Percentiles rank a stretch among this genome's conserved stretches.
These are phyloP conservation scores for Phlyctochytrium planicorne DNA, from an alignment of 192 early-diverging fungal species.

Conservation along the genomic window DNA sequence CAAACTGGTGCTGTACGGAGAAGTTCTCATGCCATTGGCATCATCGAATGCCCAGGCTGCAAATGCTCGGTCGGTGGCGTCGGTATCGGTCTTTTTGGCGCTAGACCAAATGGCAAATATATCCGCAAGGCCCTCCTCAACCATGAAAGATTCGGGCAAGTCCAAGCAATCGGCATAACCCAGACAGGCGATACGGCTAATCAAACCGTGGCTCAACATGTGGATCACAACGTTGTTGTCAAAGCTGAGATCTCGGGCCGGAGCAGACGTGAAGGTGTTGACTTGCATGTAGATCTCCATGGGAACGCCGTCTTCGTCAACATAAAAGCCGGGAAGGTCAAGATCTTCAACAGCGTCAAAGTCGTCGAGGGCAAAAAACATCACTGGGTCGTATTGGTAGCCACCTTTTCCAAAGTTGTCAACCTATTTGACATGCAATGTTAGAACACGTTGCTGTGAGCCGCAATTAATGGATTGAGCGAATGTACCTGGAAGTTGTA, in stretches of 20 bases:
- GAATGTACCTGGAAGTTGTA: conserved; percentile 87
- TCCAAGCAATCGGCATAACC: conserved; percentile 56
- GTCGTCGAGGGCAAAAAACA: no score
- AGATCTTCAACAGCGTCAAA: no score
- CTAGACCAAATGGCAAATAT: conserved; percentile 41
- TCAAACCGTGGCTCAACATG: conserved; percentile 63
- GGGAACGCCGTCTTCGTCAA: no score
- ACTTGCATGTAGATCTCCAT: no score
- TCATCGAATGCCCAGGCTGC: conserved; percentile 42
- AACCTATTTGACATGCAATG: no score
- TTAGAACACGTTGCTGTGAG: no score
- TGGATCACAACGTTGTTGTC: conserved; percentile 48
- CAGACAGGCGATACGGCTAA: conserved; percentile 62
- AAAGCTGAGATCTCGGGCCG: conserved; percentile 49
- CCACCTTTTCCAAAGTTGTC: no score
- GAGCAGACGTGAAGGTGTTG: no score
- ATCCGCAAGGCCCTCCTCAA: conserved; percentile 68
- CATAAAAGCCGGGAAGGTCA: no score
- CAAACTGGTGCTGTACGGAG: conserved; percentile 59
- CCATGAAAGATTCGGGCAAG: conserved; percentile 51
- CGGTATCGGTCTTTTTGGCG: conserved; percentile 37
- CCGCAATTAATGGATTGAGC: no score
- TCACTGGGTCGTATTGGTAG: no score
- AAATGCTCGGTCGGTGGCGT: conserved; percentile 40
- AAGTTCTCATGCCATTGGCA: conserved; percentile 45